A percentile compares a stretch with the other conserved stretches of the same genome.
Evolutionary conservation across 768 basidiomycete genomes (phyloP).

Genomic region (Pulveroboletus sp.): DNA sequence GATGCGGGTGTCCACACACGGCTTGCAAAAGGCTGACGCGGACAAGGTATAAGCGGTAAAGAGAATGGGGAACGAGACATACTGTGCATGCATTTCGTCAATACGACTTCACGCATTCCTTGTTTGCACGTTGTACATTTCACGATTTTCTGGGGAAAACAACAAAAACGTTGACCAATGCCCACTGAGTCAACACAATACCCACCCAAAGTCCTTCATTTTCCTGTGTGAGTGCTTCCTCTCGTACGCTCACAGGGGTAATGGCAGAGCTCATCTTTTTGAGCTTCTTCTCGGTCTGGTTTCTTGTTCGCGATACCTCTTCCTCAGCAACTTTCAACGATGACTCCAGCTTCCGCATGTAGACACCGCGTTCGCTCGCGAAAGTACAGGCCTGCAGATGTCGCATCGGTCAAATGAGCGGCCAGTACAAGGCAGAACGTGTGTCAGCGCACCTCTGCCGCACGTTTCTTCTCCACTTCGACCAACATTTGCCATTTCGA

Average conservation of each 20-base stretch:
- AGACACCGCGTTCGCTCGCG: constrained; percentile 29
- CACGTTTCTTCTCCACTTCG: constrained; percentile 37
- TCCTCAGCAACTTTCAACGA: constrained; percentile 37
- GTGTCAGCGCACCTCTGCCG: constrained; percentile 36
- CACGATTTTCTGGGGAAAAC: constrained; percentile 56
- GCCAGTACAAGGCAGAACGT: background rate
- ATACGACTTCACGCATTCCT: constrained; percentile 70
- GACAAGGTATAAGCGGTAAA: background rate
- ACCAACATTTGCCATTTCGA: constrained; percentile 31
- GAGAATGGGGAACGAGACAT: constrained; percentile 29
- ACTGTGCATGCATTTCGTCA: constrained; percentile 93
- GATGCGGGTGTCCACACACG: constrained; percentile 83
- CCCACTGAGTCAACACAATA: background rate
- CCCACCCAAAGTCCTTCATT: constrained; percentile 58
- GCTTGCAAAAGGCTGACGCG: constrained; percentile 71
- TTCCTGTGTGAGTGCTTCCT: constrained; percentile 41
- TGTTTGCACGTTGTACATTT: constrained; percentile 86
- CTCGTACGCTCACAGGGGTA: constrained; percentile 27
- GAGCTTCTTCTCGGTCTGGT: constrained; percentile 49
- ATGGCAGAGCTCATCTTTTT: constrained; percentile 37
- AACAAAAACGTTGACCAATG: too few relatives aligned
- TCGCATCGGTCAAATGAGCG: background rate
- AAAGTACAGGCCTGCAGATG: constrained; percentile 24
- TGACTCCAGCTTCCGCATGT: constrained; percentile 21
- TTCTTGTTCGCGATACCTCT: constrained; percentile 41